Evolutionary conservation across 2,329 filamentous ascomycete species (phyloP), one percentile per base, ranked within the genome.

Genomic region (Pyricularia grisea): DNA sequence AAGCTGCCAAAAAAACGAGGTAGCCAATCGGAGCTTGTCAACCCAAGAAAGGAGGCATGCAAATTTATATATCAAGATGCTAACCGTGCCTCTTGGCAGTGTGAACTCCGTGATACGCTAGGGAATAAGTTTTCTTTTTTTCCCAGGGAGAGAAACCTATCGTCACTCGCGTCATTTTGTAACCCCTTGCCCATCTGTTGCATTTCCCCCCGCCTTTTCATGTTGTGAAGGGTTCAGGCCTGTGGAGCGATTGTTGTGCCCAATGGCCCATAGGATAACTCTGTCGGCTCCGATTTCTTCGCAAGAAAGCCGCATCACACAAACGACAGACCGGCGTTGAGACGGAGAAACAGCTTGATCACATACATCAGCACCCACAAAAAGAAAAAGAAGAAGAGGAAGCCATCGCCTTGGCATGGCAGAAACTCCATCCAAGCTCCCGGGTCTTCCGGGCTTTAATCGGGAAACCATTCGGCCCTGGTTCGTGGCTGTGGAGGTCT

Each of bases 391-490:
- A 33, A n/a, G n/a, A n/a, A 33, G 11, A 33, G 11, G 10, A 33
- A 61, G 11, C 4, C n/a, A 28, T 14, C 23, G 14, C 12, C 58
- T 10, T 6, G 58, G 11, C n/a, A 61, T 61, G 58, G 23, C 31
- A 20, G n/a, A 60, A 28, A 6, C 30, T 28, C 25, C 66, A 61
- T 68, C 66, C 6, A 17, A 50, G 14, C 28, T 71, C 30, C 75
- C 74, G 14, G 75, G 75, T 10, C 68, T 77, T n/a, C 69, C 33
- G 72, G 78, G 72, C 77, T 81, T 73, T 69, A 65, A 79, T 55
- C 70, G 76, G 2, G 69, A 78, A 65, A 76, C 78, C 70, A 74
- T 82, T 27, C 81, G 82, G 72, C 78, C 78, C 74, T 83, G 81
- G 81, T 77, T 74, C 0, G 74, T 81, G 67, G 73, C 75, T 63